Base-by-base conservation (phyloP, 2,329 filamentous ascomycete species). In the Claviceps citrina region DNA sequence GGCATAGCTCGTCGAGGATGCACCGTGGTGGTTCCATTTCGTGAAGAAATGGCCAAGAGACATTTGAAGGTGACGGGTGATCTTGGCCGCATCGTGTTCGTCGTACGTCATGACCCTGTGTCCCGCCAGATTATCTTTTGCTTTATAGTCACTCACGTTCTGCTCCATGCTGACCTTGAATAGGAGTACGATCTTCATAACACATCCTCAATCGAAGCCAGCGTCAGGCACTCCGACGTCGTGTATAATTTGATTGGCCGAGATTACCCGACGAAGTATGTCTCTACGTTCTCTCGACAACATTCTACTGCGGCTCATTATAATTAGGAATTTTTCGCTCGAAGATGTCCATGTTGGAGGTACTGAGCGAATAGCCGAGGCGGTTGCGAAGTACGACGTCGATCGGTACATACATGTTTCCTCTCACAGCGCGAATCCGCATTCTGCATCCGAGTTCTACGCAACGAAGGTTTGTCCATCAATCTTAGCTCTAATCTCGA, bases 391-490 rank as follows among this genome's bases (percentile, higher is more conserved):
- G 65, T 98, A 98, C 64, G 89, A 98, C 54, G 78, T 95, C 50
- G 91, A 98, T 64, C 80, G 91, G 48, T 98, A 84, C 63, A 86
- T 98, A 48, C 91, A 98, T 53, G 79, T 98, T 51, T 98, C 91
- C 8, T 94, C 87, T 25, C 87, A 93, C 71, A 96, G 89, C 56
- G 89, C 85, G 43, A 69, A 81, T 60, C 71, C 76, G 32, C 70
- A 83, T 50, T 96, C 89, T 15, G 62, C 78, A 2, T 89, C 85
- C 9, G 84, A 91, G 55, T 98, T 89, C 72, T 95, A 82, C 63
- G 71, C 81, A 44, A 93, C 86, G 51, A 98, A 98, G 75, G 78
- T 80, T 50, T 39, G 64, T 47, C 27, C 24, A 9, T 16, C 13
- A 26, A 18, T 10, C 7, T 25, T 4, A n/a, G 4, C 4, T 27